Evolutionary conservation across 129 eudicot genomes (phyloP).

Genomic region (Arctium lappa): DNA sequence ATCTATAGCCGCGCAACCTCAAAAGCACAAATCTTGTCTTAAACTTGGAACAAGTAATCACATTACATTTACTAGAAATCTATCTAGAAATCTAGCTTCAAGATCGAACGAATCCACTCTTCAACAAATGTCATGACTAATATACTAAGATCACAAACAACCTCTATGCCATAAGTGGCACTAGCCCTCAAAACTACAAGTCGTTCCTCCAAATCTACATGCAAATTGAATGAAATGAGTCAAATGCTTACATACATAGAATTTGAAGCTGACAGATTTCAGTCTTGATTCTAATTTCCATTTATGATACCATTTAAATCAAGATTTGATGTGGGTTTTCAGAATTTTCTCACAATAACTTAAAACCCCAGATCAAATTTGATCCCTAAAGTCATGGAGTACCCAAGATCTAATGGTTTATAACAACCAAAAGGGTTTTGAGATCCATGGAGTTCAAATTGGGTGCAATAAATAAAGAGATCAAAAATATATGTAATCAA

Average conservation of each 20-base stretch:
- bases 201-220: conserved; percentile 1
- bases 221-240: neutral
- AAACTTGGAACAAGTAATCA: neutral
- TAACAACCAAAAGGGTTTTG: neutral
- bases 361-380: neutral
- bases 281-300: neutral
- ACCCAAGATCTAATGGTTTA: conserved; percentile 6
- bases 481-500: neutral
- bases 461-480: neutral
- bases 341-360: neutral
- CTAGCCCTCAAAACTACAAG: neutral
- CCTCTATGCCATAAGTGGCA: neutral
- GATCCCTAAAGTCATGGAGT: neutral
- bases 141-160: neutral
- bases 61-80: neutral
- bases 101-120: neutral
- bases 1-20: neutral
- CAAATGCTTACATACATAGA: neutral
- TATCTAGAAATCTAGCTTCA: neutral
- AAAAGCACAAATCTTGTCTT: neutral
- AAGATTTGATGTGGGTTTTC: neutral
- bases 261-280: neutral
- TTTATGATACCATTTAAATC: neutral
- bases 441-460: conserved; percentile 9
- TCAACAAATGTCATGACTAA: neutral